Conservation (phyloP, 768 basidiomycete genomes). For the Psilocybe subaeruginosa region DNA sequence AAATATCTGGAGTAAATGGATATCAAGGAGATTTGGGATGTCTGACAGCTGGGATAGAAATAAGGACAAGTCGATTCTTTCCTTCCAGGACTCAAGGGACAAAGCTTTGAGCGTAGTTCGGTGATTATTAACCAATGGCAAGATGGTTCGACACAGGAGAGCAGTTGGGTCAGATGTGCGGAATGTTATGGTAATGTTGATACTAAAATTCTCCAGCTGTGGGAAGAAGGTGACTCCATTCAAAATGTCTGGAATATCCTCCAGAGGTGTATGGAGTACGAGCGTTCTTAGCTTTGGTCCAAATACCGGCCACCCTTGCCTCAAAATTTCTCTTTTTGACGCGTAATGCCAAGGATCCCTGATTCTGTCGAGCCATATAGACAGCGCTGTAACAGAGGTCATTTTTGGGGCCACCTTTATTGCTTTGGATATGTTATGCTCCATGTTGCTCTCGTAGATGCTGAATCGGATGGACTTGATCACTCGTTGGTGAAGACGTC, state of each 20-base stretch:
- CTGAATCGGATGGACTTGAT: not conserved
- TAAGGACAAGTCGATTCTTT: constrained; percentile 1
- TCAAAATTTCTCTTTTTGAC: not conserved
- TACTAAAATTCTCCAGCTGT: constrained; percentile 1
- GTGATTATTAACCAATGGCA: constrained; percentile 4
- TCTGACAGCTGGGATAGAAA: not conserved
- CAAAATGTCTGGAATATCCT: not conserved
- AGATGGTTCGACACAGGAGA: not conserved
- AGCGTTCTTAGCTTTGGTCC: not conserved
- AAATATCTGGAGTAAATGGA: not conserved
- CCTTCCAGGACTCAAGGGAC: not conserved
- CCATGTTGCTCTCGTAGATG: not conserved
- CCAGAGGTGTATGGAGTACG: not conserved
- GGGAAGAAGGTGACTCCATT: not conserved
- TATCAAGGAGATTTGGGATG: constrained; percentile 3
- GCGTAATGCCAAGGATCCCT: not conserved
- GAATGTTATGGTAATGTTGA: not conserved
- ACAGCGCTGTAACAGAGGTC: not conserved
- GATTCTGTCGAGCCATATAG: not conserved
- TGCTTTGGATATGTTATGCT: not conserved
- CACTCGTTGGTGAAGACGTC: not conserved
- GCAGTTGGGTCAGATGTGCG: not conserved
- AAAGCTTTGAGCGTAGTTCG: not conserved
- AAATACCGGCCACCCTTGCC: constrained; percentile 1
- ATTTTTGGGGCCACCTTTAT: not conserved